Base-by-base conservation (phyloP, 495 filamentous ascomycete species). In the Lophiotrema nucula region DNA sequence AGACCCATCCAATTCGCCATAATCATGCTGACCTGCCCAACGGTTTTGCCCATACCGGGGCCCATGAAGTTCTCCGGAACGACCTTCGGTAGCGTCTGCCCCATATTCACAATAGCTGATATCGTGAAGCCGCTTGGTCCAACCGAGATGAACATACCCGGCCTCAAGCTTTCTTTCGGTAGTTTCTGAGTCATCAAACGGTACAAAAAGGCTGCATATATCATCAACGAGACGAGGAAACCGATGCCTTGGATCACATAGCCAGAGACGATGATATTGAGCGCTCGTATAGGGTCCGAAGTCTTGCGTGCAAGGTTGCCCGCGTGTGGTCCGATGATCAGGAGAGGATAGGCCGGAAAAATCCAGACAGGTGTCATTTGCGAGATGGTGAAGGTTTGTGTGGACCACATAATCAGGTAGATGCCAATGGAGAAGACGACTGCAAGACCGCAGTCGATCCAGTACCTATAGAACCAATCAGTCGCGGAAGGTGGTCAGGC, bases 301-400 rank as follows among this genome's bases (percentile, higher is more conserved):
- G 77, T 69, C 27, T 79, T 75, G 15, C 72, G 67, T 67, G 85
- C 81, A 13, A 95, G 74, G 41, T 85, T 80, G 10, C 79, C 79
- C 43, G 88, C 89, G 68, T 88, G 82, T 0, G 89, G 88, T 6
- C 88, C 90, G 4, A 87, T 80, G 0, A 95, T 82, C 4, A 95
- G 81, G 53, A 95, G 81, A 0, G 90, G 90, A 60, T 95, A 95
- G 0, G 88, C 89, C 0, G 90, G 90, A 57, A 95, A 95, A 28
- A 95, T 90, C 90, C 89, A 95, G 43, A 92, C 83, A 0, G 90
- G 90, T 0, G 90, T 95, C 90, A 95, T 95, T 28, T 85, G 83
- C 18, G 84, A 83, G 28, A 95, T 89, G 1, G 89, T 90, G 64
- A 92, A 92, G 21, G 85, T 82, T 60, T 83, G 79, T 1, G 84